Conservation (phyloP, 1,139 yeast species). For the Zygoascus meyerae region DNA sequence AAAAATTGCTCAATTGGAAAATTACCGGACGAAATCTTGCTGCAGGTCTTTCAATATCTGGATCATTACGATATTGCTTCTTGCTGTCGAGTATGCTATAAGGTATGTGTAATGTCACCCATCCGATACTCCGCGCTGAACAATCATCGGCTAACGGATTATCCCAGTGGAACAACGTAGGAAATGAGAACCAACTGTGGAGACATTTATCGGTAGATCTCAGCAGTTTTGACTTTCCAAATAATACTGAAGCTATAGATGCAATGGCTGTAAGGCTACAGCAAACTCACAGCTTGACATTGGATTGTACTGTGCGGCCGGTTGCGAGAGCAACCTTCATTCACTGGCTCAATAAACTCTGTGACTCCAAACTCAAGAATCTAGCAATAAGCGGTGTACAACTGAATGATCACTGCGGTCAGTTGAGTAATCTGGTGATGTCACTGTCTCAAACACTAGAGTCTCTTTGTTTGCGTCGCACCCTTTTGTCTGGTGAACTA, state of each 20-base stretch:
- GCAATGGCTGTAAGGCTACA: no score
- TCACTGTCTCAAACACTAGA: slow-evolving; percentile 1
- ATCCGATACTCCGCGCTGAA: no score
- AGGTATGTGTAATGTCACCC: slow-evolving; percentile 7
- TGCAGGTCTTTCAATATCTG: slow-evolving; percentile 16
- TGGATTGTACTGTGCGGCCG: no score
- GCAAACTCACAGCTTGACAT: no score
- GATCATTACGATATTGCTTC: slow-evolving; percentile 16
- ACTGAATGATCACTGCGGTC: neutral
- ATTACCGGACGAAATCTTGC: slow-evolving; percentile 20
- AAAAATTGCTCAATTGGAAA: no score
- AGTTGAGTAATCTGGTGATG: neutral
- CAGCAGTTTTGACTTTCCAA: no score
- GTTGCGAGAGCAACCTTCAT: no score
- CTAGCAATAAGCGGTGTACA: slow-evolving; percentile 1
- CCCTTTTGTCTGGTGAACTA: slow-evolving; percentile 11
- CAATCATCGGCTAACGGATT: neutral
- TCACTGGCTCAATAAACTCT: no score
- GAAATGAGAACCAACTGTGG: slow-evolving; percentile 15
- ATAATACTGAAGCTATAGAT: no score
- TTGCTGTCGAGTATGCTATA: slow-evolving; percentile 13
- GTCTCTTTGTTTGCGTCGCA: slow-evolving; percentile 15
- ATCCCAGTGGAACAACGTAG: slow-evolving; percentile 13
- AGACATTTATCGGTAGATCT: slow-evolving; percentile 6
- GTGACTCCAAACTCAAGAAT: neutral